Base-by-base conservation (phyloP, 1,139 yeast species). In the Candida dubliniensis region DNA sequence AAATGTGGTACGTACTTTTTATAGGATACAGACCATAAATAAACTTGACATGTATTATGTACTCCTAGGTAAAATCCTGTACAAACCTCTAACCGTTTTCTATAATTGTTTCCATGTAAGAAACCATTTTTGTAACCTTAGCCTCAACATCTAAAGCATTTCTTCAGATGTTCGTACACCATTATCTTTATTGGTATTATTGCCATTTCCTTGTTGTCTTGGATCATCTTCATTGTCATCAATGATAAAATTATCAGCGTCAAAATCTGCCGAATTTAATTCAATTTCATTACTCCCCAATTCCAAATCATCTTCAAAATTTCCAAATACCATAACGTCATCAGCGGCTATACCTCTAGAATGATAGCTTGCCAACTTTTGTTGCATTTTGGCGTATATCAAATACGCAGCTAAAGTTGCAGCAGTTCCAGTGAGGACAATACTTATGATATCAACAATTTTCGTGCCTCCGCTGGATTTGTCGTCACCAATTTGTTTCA, bases 371-470 rank as follows among this genome's bases (percentile, higher is more conserved):
- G 60, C 57, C 47, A 77, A 58, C 49, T 71, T 73, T 36, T 54
- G 55, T 49, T 74, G 74, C 76, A 78, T 87, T 56, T 82, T 81
- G 42, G 66, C 68, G 63, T 89, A 91, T 15, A 93, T 76, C 14
- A 89, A 54, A 67, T 81, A 85, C 0, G 96, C 85, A 0, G 95
- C 84, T 8, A 71, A 51, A 1, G 78, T 64, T 3, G 90, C 78
- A 0, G 88, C 81, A 0, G 64, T 40, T 1, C 68, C 73, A 0
- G 97, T 84, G 9, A 85, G 51, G 0, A 77, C 10, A 4, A 91
- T 80, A 41, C 95, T 81, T 2, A 82, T 34, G 1, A 84, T 47
- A 59, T 90, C 95, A 10, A 87, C 69, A 24, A 84, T 42, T 55
- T 78, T 79, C 4, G 85, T 69, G 2, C 75, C 60, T 2, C 71